A percentile compares a stretch with the other conserved stretches of the same genome.
These are phyloP conservation scores for Glycyrrhiza uralensis DNA, from an alignment of 306 rosid species.

Conservation along the genomic window DNA sequence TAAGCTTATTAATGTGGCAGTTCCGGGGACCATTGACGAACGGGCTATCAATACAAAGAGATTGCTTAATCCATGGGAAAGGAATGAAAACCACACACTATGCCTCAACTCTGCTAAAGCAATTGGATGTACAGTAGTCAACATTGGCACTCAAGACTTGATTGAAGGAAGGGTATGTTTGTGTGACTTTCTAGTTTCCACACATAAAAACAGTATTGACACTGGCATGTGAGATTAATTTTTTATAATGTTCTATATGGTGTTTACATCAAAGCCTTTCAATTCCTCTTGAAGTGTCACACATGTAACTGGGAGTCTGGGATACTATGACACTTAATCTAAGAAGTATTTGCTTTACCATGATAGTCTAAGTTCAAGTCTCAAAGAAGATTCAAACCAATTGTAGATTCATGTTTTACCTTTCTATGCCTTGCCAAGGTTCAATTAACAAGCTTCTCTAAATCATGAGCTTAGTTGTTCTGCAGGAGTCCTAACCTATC, in stretches of 20 bases:
- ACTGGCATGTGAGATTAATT: neutral
- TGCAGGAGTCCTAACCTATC: neutral
- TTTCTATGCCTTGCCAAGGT: too few species aligned
- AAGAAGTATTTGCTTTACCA: neutral
- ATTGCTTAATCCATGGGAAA: slow-evolving; percentile 92
- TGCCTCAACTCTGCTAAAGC: slow-evolving; percentile 98
- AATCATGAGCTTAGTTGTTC: too few species aligned
- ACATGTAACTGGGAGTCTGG: too few species aligned
- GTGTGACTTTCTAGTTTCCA: slow-evolving; percentile 20
- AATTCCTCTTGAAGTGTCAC: neutral
- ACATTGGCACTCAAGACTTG: slow-evolving; percentile 88
- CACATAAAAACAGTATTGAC: neutral
- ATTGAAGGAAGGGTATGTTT: slow-evolving; percentile 91
- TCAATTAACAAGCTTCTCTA: too few species aligned
- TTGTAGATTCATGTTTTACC: neutral
- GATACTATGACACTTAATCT: too few species aligned
- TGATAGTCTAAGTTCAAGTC: neutral
- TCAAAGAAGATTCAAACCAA: too few species aligned
- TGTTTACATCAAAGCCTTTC: neutral
- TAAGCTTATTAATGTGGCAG: slow-evolving; percentile 91
- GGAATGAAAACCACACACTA: slow-evolving; percentile 91
- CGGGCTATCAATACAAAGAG: slow-evolving; percentile 84
- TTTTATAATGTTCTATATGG: neutral
- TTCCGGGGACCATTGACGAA: slow-evolving; percentile 90
- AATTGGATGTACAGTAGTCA: slow-evolving; percentile 92